Conservation (phyloP, 2,329 filamentous ascomycete genomes). For the Colletotrichum sidae region DNA sequence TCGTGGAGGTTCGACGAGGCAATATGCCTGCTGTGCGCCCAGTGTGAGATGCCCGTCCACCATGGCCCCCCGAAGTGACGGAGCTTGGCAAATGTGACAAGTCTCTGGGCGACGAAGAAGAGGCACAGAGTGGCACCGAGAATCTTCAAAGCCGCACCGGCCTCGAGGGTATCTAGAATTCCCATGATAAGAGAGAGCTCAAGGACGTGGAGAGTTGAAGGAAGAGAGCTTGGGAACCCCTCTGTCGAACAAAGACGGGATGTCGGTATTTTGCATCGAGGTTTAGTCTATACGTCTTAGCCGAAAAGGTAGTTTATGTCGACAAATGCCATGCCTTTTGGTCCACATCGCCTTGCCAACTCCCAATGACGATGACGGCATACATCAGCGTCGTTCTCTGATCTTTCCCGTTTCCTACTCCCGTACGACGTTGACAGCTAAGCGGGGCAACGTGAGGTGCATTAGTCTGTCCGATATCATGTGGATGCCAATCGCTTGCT, state of each 20-base stretch:
- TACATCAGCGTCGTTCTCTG: constrained; percentile 1
- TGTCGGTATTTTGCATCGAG: too few species aligned
- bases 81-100: constrained; percentile 31
- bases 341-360: too few species aligned
- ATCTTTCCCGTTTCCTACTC: not conserved
- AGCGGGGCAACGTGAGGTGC: not conserved
- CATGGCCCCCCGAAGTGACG: constrained; percentile 41
- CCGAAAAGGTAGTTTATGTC: too few species aligned
- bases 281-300: too few species aligned
- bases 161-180: not conserved
- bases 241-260: too few species aligned
- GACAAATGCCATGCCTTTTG: too few species aligned
- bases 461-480: not conserved
- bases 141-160: not conserved
- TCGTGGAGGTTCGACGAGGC: constrained; percentile 39
- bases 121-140: not conserved
- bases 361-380: constrained; percentile 11
- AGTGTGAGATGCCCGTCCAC: constrained; percentile 39
- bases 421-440: not conserved
- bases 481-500: not conserved
- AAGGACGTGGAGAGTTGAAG: too few species aligned
- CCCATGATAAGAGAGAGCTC: not conserved
- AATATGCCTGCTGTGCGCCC: constrained; percentile 43
- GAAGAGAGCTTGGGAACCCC: not conserved
- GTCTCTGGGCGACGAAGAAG: constrained; percentile 1